A percentile compares a stretch with the other conserved stretches of the same genome.
Conservation (phyloP, 768 basidiomycete species). For the Suillus americanus region DNA sequence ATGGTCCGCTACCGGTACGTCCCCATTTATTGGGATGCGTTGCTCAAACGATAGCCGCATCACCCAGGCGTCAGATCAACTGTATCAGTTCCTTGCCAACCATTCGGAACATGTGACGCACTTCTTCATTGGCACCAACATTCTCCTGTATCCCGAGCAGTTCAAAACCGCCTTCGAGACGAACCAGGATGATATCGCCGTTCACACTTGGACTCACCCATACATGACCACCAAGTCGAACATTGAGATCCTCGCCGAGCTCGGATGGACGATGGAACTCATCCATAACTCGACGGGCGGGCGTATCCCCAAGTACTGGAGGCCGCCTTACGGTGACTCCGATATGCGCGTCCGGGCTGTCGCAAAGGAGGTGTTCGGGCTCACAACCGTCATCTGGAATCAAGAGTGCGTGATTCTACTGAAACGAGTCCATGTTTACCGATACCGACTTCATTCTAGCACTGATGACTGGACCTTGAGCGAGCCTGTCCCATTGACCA, state of each 20-base stretch:
- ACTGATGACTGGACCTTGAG: conserved; percentile 76
- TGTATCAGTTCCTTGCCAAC: conserved; percentile 67
- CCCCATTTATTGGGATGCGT: background rate
- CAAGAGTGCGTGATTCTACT: conserved; percentile 56
- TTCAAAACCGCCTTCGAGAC: conserved; percentile 54
- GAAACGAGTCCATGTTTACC: conserved; percentile 1
- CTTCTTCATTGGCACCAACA: conserved; percentile 86
- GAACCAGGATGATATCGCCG: conserved; percentile 38
- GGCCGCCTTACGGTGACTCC: conserved; percentile 85
- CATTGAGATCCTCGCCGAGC: conserved; percentile 60
- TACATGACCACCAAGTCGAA: conserved; percentile 81
- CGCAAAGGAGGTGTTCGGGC: conserved; percentile 82
- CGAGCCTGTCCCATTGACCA: conserved; percentile 38
- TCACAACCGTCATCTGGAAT: conserved; percentile 89
- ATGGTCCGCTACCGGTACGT: conserved; percentile 64
- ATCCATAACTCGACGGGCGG: conserved; percentile 83
- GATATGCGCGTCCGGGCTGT: conserved; percentile 86
- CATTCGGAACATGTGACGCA: conserved; percentile 77
- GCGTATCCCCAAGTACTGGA: conserved; percentile 73
- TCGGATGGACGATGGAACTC: conserved; percentile 81
- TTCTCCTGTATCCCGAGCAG: conserved; percentile 52
- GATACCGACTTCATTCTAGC: conserved; percentile 34
- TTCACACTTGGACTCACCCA: conserved; percentile 66
- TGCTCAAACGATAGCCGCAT: conserved; percentile 7
- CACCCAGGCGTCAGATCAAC: conserved; percentile 37